Evolutionary conservation across 2,329 filamentous ascomycete genomes (phyloP).

Genomic region (Beauveria medogensis): DNA sequence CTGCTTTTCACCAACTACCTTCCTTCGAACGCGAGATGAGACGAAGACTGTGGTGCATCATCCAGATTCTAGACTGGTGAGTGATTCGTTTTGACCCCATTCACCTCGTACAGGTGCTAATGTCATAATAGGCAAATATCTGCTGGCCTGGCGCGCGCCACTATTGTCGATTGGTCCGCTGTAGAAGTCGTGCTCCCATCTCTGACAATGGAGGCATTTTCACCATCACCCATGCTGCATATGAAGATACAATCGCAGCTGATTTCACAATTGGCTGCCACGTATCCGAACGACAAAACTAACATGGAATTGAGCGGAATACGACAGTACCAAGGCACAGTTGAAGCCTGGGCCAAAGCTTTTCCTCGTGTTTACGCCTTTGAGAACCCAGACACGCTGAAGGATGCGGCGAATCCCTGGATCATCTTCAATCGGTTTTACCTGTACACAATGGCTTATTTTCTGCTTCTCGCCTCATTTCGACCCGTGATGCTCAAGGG

Average conservation of each 20-base stretch:
- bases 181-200: constrained; percentile 11
- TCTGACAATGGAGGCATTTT: constrained; percentile 12
- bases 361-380: constrained; percentile 35
- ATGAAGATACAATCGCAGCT: constrained; percentile 30
- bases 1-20: constrained; percentile 17
- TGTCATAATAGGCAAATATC: constrained; percentile 27
- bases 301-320: constrained; percentile 22
- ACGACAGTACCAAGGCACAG: constrained; percentile 23
- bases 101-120: not conserved
- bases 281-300: constrained; percentile 22
- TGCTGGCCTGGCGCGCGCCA: constrained; percentile 18
- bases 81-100: not conserved
- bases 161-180: constrained; percentile 12
- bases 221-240: constrained; percentile 15
- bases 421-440: constrained; percentile 38
- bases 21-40: constrained; percentile 30
- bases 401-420: constrained; percentile 34
- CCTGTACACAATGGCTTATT: constrained; percentile 35
- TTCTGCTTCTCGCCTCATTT: constrained; percentile 37
- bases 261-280: constrained; percentile 19
- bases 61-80: constrained; percentile 32
- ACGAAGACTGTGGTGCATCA: constrained; percentile 29
- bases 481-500: constrained; percentile 36
- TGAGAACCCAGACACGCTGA: constrained; percentile 30
- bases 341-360: constrained; percentile 34